These are phyloP conservation scores for Clavulina sp. DNA, from an alignment of 768 basidiomycete genomes.

Conservation along the genomic window DNA sequence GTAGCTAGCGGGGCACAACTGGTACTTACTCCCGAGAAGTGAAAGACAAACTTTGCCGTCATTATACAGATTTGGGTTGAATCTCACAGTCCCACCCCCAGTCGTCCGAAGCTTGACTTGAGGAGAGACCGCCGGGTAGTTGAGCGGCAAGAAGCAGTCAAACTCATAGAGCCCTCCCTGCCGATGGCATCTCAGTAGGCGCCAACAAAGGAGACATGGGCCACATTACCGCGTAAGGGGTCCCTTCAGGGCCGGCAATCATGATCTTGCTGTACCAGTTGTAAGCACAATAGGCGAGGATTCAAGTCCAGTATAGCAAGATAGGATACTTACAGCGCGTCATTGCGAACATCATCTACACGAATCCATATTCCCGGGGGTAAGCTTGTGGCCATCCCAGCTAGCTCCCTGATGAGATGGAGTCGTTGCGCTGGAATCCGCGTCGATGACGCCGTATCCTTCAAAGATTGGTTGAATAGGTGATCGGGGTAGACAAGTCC, in stretches of 20 bases:
- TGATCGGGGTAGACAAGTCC: slow-evolving; percentile 8
- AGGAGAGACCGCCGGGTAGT: slow-evolving; percentile 32
- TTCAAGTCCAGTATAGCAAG: neutral
- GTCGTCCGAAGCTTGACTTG: slow-evolving; percentile 35
- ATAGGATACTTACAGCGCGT: slow-evolving; percentile 28
- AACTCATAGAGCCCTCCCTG: slow-evolving; percentile 22
- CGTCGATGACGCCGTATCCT: slow-evolving; percentile 16
- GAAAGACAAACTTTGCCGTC: slow-evolving; percentile 37
- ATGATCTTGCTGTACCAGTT: slow-evolving; percentile 27
- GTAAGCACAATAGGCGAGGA: slow-evolving; percentile 5
- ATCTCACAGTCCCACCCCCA: slow-evolving; percentile 31
- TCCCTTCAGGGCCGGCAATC: slow-evolving; percentile 47
- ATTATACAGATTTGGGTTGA: slow-evolving; percentile 39
- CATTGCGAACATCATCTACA: slow-evolving; percentile 39
- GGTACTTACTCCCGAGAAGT: slow-evolving; percentile 30
- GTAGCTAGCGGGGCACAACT: too few relatives aligned
- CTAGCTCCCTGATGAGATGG: slow-evolving; percentile 39
- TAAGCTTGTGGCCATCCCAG: slow-evolving; percentile 35
- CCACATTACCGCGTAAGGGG: slow-evolving; percentile 54
- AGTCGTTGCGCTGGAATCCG: slow-evolving; percentile 30
- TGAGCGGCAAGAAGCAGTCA: slow-evolving; percentile 36
- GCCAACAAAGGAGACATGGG: slow-evolving; percentile 40
- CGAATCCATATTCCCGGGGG: slow-evolving; percentile 40
- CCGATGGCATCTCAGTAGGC: neutral
- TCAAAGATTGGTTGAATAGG: neutral